Conservation (phyloP, 306 rosid genomes). For the Castanea sativa region DNA sequence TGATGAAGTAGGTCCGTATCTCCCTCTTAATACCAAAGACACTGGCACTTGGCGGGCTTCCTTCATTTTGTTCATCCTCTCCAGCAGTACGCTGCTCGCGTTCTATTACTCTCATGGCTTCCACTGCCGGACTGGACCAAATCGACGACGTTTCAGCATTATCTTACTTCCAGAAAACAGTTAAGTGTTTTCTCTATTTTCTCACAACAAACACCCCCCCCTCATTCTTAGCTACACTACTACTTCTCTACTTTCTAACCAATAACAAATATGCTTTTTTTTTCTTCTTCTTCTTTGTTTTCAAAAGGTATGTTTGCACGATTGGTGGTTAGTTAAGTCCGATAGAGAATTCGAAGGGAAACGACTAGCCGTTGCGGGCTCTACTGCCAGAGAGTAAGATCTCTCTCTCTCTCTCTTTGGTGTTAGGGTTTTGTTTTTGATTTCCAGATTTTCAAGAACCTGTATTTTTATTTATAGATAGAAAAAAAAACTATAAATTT, state of each 20-base stretch:
- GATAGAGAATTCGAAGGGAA: constrained; percentile 35
- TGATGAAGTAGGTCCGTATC: too few relatives aligned
- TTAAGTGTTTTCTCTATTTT: background rate
- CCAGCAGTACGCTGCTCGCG: too few relatives aligned
- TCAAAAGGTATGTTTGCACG: constrained; percentile 46
- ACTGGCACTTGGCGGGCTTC: too few relatives aligned
- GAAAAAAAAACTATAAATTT: background rate
- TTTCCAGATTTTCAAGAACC: background rate
- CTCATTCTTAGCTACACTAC: background rate
- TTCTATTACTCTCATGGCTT: background rate
- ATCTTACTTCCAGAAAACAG: constrained; percentile 27
- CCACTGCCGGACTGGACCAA: background rate
- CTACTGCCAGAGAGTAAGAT: constrained; percentile 43
- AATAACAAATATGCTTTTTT: background rate
- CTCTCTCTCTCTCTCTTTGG: background rate
- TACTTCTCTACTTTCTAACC: background rate
- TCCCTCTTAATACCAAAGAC: too few relatives aligned
- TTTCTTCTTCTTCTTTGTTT: background rate
- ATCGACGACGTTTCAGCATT: background rate
- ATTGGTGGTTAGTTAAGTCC: constrained; percentile 67
- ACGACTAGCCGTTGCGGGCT: constrained; percentile 59
- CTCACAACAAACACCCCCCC: background rate
- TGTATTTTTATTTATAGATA: background rate
- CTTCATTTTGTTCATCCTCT: too few relatives aligned
- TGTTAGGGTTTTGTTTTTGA: background rate